Base-by-base conservation (phyloP, 179 eudicot species). In the Carnegiea gigantea region DNA sequence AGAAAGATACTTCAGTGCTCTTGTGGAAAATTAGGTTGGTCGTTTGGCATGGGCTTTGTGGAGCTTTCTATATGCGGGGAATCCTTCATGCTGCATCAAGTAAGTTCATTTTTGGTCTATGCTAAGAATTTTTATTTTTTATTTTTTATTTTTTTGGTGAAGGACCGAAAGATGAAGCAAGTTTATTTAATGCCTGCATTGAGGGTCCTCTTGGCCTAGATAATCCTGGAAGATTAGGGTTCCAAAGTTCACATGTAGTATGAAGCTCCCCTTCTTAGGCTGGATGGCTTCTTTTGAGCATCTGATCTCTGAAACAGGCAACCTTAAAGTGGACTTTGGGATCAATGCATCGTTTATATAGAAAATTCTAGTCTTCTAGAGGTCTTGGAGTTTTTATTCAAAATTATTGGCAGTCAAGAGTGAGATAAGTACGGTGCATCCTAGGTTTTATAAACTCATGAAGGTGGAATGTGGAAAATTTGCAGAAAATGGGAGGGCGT, bases 61-160 rank as follows among this genome's bases (percentile, higher is more conserved):
- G 99, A 95, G 83, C 78, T 95, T 54, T 91, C 98, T 73, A 92
- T 95, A 65, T 90, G 87, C 78, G 99, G 99, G 59, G 99, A 95
- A 83, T 95, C 99, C 70, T 95, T 95, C 90, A 95, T 95, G 99
- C 84, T 93, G 86, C 99, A 95, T 89, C 99, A 95, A 89, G 99
- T 95, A 89, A 89, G 89, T 88, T 77, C 68, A 59, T 76, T 2
- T 71, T 14, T 79, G 11, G 26, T 36, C 49, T 36, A 36, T 36
- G 36, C 36, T 33, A 33, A 33, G 36, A 33, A 23, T 60, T 60
- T 60, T 2, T 6, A 60, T 20, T 18, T 18, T 60, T 62, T 62
- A 38, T 4, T 62, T 62, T 62, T 5, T 8, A 3, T n/a, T n/a
- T n/a, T 62, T 62, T 62, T 40, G 15, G 62, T 18, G 67, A 60